A percentile compares a stretch with the other conserved stretches of the same genome.
Conservation (phyloP, 106 monocot species). For the Dioscorea alata region DNA sequence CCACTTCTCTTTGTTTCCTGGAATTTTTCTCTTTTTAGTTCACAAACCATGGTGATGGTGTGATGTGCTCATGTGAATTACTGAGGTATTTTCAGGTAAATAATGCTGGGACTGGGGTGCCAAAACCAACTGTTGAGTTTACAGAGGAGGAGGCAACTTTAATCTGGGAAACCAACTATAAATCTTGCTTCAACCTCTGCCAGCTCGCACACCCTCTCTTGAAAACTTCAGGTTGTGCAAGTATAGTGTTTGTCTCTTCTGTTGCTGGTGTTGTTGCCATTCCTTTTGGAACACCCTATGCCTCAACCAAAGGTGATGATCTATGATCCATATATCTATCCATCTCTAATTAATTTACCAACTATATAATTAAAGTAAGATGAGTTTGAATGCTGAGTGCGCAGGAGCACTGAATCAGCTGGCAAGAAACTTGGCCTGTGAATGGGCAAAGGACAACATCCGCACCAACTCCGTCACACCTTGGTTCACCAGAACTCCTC, state of each 20-base stretch:
- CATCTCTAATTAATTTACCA: too few relatives aligned
- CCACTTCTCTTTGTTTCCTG: too few relatives aligned
- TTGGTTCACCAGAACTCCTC: not conserved
- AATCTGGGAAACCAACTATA: slow-evolving; percentile 33
- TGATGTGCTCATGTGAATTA: too few relatives aligned
- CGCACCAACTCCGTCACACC: not conserved
- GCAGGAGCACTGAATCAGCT: slow-evolving; percentile 8
- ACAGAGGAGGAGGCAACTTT: slow-evolving; percentile 19
- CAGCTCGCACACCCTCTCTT: slow-evolving; percentile 53
- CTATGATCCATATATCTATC: too few relatives aligned
- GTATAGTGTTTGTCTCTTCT: slow-evolving; percentile 42
- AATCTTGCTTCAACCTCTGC: slow-evolving; percentile 50
- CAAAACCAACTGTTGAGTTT: slow-evolving; percentile 15
- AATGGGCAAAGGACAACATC: slow-evolving; percentile 13
- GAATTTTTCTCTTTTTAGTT: too few relatives aligned
- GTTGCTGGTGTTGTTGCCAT: slow-evolving; percentile 26
- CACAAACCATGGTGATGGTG: too few relatives aligned
- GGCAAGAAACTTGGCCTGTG: slow-evolving; percentile 3
- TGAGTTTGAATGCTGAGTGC: too few relatives aligned
- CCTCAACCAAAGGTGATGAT: slow-evolving; percentile 22
- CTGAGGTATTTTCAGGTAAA: too few relatives aligned
- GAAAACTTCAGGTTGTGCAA: slow-evolving; percentile 34
- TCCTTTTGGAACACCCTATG: slow-evolving; percentile 9
- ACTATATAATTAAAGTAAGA: too few relatives aligned
- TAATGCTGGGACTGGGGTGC: slow-evolving; percentile 21